Percentiles rank a stretch among this genome's conserved stretches.
Evolutionary conservation across 2,329 filamentous ascomycete species (phyloP).

Genomic region (Fulvia fulva): DNA sequence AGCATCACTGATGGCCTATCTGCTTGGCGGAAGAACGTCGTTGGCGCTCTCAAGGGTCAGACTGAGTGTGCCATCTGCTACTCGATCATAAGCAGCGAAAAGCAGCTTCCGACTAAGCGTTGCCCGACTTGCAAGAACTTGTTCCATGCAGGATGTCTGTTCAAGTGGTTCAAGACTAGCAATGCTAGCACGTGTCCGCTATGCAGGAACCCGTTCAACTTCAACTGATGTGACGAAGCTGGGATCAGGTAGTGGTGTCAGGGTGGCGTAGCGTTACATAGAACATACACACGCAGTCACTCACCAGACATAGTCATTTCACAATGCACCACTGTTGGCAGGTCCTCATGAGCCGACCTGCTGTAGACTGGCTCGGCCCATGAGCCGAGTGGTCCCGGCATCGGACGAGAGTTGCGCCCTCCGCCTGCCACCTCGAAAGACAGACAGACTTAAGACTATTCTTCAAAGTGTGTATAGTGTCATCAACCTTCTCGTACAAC

Average conservation of each 20-base stretch:
- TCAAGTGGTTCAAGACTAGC: slow-evolving; percentile 95
- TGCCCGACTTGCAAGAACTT: slow-evolving; percentile 91
- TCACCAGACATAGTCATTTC: too few relatives aligned
- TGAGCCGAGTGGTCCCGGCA: background rate
- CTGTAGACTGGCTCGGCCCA: background rate
- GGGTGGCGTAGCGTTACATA: too few relatives aligned
- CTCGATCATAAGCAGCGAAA: slow-evolving; percentile 83
- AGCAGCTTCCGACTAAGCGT: slow-evolving; percentile 84
- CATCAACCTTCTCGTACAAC: too few relatives aligned
- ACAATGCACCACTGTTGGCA: background rate
- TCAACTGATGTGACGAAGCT: slow-evolving; percentile 38
- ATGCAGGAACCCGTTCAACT: slow-evolving; percentile 81
- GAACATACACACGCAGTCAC: too few relatives aligned
- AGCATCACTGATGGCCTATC: slow-evolving; percentile 81
- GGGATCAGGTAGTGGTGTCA: too few relatives aligned
- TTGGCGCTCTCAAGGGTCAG: slow-evolving; percentile 84
- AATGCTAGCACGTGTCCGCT: slow-evolving; percentile 88
- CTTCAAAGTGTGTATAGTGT: too few relatives aligned
- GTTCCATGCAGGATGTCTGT: slow-evolving; percentile 86
- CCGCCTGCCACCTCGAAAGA: background rate
- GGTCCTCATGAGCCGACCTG: background rate
- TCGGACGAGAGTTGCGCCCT: background rate
- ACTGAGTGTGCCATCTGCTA: slow-evolving; percentile 89
- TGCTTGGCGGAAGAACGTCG: slow-evolving; percentile 82
- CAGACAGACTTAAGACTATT: too few relatives aligned